These are phyloP conservation scores for Aspergillus homomorphus DNA, from an alignment of 495 filamentous ascomycete species.

Conservation along the genomic window DNA sequence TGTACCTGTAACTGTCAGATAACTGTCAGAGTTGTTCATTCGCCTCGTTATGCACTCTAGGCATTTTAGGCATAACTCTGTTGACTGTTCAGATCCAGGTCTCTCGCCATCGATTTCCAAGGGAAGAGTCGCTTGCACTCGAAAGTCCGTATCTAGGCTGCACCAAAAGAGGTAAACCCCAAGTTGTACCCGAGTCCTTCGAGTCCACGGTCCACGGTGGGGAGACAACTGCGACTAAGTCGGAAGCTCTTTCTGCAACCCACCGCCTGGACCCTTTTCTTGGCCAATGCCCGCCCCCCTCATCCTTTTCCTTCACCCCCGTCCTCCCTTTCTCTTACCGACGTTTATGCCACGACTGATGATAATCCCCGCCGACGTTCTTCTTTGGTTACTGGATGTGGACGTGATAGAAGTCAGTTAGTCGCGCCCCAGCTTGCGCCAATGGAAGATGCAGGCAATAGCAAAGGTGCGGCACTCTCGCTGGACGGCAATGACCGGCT, in stretches of 20 bases:
- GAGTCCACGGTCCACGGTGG: too few relatives aligned
- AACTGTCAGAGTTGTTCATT: too few relatives aligned
- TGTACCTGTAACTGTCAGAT: neutral
- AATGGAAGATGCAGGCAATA: slow-evolving; percentile 40
- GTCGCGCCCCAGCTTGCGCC: slow-evolving; percentile 24
- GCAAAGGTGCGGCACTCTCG: slow-evolving; percentile 27
- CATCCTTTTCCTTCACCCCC: neutral
- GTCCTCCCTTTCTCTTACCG: neutral
- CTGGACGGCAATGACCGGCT: slow-evolving; percentile 24
- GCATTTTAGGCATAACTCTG: too few relatives aligned
- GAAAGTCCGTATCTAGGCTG: too few relatives aligned
- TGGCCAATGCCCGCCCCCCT: neutral
- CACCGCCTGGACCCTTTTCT: slow-evolving; percentile 9
- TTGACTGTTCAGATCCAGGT: too few relatives aligned
- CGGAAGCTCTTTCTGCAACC: too few relatives aligned
- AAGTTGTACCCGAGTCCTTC: too few relatives aligned
- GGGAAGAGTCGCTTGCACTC: too few relatives aligned
- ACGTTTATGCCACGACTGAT: neutral
- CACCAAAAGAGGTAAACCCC: too few relatives aligned
- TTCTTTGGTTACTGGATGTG: slow-evolving; percentile 16
- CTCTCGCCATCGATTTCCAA: too few relatives aligned
- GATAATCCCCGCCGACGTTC: neutral
- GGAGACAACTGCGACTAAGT: too few relatives aligned
- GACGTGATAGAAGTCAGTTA: slow-evolving; percentile 20
- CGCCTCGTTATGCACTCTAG: too few relatives aligned